These are phyloP conservation scores for Microbotryum silenes-acaulis DNA, from an alignment of 1,284 basidiomycete species.

Conservation along the genomic window DNA sequence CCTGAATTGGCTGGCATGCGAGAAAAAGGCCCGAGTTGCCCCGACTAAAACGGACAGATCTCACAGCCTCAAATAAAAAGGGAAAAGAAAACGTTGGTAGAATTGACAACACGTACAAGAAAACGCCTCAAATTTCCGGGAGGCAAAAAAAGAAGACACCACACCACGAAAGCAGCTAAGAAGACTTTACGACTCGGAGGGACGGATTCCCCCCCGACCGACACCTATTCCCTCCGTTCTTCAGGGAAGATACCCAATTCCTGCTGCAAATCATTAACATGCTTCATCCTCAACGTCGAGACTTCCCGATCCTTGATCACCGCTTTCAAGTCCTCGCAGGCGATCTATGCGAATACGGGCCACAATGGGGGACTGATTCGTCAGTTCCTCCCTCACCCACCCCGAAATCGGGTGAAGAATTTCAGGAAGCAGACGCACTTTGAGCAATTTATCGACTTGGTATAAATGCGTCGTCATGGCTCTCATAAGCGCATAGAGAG, in stretches of 20 bases:
- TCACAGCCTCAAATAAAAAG: no score
- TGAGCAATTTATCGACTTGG: conserved; percentile 79
- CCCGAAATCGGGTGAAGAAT: not conserved
- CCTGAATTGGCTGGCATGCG: no score
- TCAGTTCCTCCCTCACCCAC: not conserved
- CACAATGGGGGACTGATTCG: conserved; percentile 38
- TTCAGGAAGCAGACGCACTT: conserved; percentile 49
- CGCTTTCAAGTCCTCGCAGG: conserved; percentile 55
- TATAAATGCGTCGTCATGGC: conserved; percentile 84
- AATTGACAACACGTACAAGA: no score
- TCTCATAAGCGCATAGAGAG: conserved; percentile 76
- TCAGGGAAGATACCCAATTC: conserved; percentile 11
- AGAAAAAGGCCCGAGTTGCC: no score
- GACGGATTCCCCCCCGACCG: not conserved
- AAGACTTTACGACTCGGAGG: not conserved
- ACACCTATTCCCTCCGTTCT: no score
- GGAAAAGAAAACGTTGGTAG: no score
- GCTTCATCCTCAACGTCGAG: conserved; percentile 55
- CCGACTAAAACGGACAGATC: no score
- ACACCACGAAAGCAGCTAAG: no score
- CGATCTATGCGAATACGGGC: conserved; percentile 38
- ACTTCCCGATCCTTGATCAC: conserved; percentile 62
- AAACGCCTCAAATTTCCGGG: no score
- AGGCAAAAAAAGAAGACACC: no score
- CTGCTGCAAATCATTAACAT: conserved; percentile 38